These are phyloP conservation scores for Trichoderma sp. DNA, from an alignment of 2,329 filamentous ascomycete genomes.

Conservation along the genomic window DNA sequence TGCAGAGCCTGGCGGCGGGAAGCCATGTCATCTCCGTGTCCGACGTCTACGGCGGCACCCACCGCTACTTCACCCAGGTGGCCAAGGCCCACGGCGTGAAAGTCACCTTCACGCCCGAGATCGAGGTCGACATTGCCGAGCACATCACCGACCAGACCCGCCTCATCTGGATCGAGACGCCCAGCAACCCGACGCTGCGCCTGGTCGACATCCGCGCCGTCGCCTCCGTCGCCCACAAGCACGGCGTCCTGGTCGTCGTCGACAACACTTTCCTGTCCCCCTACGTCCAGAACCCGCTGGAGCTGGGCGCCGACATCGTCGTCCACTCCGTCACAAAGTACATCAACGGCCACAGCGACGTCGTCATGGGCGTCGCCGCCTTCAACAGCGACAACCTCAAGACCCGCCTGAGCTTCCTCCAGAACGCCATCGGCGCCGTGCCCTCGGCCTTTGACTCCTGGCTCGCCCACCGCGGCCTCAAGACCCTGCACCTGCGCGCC, in stretches of 20 bases:
- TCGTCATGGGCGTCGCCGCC: conserved; percentile 95
- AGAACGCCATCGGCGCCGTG: conserved; percentile 95
- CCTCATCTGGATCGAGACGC: conserved; percentile 92
- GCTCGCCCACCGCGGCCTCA: conserved; percentile 94
- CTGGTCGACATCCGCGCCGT: conserved; percentile 91
- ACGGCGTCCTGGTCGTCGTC: conserved; percentile 92
- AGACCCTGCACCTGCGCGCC: conserved; percentile 91
- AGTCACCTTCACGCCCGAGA: conserved; percentile 90
- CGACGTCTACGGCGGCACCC: conserved; percentile 96
- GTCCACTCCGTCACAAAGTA: conserved; percentile 98
- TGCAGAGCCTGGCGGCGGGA: conserved; percentile 86
- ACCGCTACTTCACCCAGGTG: conserved; percentile 98
- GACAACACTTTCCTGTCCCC: conserved; percentile 98
- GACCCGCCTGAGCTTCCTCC: conserved; percentile 79
- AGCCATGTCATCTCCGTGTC: conserved; percentile 95
- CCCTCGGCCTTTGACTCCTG: conserved; percentile 95
- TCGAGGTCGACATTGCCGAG: conserved; percentile 80
- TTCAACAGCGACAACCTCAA: conserved; percentile 84
- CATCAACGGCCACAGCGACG: conserved; percentile 96
- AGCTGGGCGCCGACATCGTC: conserved; percentile 93
- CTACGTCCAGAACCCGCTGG: conserved; percentile 93
- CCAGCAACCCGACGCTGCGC: conserved; percentile 89
- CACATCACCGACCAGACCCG: conserved; percentile 88
- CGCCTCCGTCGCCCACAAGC: conserved; percentile 75
- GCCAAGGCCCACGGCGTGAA: conserved; percentile 90